Conservation (phyloP, 495 filamentous ascomycete species). For the Rhypophila decipiens region DNA sequence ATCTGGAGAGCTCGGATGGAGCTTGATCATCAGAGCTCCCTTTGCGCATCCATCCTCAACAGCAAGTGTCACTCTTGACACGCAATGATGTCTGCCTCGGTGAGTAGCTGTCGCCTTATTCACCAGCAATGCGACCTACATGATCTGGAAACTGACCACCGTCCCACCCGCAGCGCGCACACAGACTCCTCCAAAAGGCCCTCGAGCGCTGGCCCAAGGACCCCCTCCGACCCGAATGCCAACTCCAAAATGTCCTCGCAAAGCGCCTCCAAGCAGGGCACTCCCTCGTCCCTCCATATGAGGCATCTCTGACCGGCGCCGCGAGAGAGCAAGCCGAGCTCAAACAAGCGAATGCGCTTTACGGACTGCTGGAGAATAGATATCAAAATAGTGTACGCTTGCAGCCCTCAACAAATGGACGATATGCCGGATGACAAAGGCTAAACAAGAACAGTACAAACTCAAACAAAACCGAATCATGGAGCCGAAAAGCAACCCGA, state of each 20-base stretch:
- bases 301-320: slow-evolving; percentile 4
- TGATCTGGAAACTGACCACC: no score
- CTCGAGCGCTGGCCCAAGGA: slow-evolving; percentile 75
- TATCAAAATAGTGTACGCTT: slow-evolving; percentile 53
- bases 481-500: slow-evolving; percentile 65
- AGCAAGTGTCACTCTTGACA: no score
- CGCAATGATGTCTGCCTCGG: no score
- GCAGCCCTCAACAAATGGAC: background rate
- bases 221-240: slow-evolving; percentile 66
- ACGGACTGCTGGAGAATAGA: slow-evolving; percentile 66
- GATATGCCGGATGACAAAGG: background rate
- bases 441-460: slow-evolving; percentile 48
- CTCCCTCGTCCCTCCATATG: slow-evolving; percentile 39
- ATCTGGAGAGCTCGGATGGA: no score
- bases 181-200: slow-evolving; percentile 48
- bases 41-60: no score
- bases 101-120: no score
- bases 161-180: slow-evolving; percentile 12
- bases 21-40: no score
- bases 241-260: slow-evolving; percentile 65
- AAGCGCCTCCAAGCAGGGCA: slow-evolving; percentile 46
- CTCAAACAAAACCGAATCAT: slow-evolving; percentile 45
- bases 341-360: slow-evolving; percentile 65
- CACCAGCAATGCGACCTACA: no score
- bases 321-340: slow-evolving; percentile 29